A percentile compares a stretch with the other conserved stretches of the same genome.
Evolutionary conservation across 2,329 filamentous ascomycete species (phyloP).

Genomic region (Paecilomyces niveus): DNA sequence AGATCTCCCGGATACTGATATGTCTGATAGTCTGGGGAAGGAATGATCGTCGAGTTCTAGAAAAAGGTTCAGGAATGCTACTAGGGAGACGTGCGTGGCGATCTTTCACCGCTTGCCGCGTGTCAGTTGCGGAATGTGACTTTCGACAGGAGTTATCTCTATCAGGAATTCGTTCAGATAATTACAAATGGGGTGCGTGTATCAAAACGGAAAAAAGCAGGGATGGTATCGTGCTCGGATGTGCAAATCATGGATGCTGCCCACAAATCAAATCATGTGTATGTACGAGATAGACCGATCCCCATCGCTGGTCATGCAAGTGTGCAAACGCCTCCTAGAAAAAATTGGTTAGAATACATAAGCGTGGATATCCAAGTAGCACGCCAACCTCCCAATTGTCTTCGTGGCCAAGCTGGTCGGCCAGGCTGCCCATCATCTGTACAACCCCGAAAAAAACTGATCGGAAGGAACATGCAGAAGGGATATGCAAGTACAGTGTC

Average conservation of each 20-base stretch:
- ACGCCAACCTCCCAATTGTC: not conserved
- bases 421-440: not conserved
- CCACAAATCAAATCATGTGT: not conserved
- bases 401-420: not conserved
- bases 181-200: not conserved
- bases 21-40: not conserved
- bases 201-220: not conserved
- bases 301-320: not conserved
- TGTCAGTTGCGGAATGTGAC: not conserved
- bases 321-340: not conserved
- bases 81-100: not conserved
- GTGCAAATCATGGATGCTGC: not conserved
- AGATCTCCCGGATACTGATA: not conserved
- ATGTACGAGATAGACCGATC: not conserved
- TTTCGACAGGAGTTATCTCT: not conserved
- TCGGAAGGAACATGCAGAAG: not conserved
- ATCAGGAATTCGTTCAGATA: not conserved
- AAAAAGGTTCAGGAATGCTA: not conserved
- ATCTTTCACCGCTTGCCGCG: not conserved
- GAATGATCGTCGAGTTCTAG: not conserved
- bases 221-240: not conserved
- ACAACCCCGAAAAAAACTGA: not conserved
- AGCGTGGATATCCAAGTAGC: not conserved
- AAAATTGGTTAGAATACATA: not conserved
- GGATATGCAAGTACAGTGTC: not conserved